A percentile compares a stretch with the other conserved stretches of the same genome.
phyloP scores from a whole-genome alignment of 2,329 filamentous ascomycete genomes.

The Didymosphaeria variabile region DNA sequence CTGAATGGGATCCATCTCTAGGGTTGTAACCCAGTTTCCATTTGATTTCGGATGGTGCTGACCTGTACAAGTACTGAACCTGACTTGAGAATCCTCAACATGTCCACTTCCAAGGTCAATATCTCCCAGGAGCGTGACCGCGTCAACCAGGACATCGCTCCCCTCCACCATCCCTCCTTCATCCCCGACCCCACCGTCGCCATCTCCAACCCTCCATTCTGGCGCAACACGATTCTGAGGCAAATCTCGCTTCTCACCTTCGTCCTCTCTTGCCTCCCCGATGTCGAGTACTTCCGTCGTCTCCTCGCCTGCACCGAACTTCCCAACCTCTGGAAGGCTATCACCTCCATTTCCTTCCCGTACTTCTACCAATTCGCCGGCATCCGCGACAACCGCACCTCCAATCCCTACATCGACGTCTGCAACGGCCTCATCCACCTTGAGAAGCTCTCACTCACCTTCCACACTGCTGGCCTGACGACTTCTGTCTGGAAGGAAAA shows the following conservation, averaged over 20 bases:
- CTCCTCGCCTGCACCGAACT: conserved; percentile 21
- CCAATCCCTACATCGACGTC: conserved; percentile 88
- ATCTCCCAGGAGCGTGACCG: conserved; percentile 24
- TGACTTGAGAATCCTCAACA: neutral
- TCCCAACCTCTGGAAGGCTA: conserved; percentile 18
- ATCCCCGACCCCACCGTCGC: conserved; percentile 8
- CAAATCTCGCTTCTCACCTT: conserved; percentile 23
- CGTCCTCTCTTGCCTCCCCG: conserved; percentile 21
- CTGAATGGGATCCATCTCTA: too few relatives aligned
- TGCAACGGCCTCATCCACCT: conserved; percentile 86
- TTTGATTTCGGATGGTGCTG: too few relatives aligned
- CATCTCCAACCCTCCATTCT: conserved; percentile 8
- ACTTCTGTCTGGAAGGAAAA: conserved; percentile 71
- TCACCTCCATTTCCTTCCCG: conserved; percentile 55
- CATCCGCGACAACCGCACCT: conserved; percentile 83
- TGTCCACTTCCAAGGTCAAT: conserved; percentile 10
- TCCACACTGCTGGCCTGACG: conserved; percentile 79
- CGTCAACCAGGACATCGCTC: conserved; percentile 6
- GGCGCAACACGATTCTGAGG: conserved; percentile 13
- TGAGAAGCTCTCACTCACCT: conserved; percentile 79
- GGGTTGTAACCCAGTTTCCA: too few relatives aligned
- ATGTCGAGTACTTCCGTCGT: conserved; percentile 20
- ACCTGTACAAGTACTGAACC: too few relatives aligned
- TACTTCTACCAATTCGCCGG: conserved; percentile 61
- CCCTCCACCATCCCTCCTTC: conserved; percentile 24